Base-by-base conservation (phyloP, 768 basidiomycete species). In the Termitomyces titanicus region DNA sequence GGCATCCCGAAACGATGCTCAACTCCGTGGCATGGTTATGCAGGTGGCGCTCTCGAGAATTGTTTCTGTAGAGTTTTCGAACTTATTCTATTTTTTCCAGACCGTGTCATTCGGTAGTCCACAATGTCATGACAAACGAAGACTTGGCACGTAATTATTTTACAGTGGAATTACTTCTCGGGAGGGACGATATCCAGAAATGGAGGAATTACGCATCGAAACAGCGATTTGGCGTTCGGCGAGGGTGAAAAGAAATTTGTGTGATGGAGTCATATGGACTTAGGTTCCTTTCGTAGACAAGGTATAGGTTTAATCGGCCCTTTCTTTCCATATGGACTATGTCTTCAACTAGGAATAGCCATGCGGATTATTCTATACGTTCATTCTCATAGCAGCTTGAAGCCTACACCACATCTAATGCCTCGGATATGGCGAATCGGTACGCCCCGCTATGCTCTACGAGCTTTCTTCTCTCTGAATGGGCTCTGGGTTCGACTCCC, bases 11-110 rank as follows among this genome's bases (percentile, higher is more conserved):
- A 62, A 62, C 68, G 33, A 75, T 79, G 75, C 49, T 84, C 27
- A 81, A 81, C 56, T 77, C 79, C 5, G 82, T 85, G 9, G 83
- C 83, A 17, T 85, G 81, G 82, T 68, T 84, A 22, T 86, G 83
- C 63, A 66, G 81, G 78, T 77, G n/a, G n/a, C n/a, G n/a, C n/a
- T n/a, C n/a, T n/a, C n/a, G n/a, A n/a, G n/a, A n/a, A n/a, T n/a
- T n/a, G n/a, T n/a, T n/a, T n/a, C n/a, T n/a, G n/a, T n/a, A n/a
- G n/a, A n/a, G n/a, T n/a, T n/a, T n/a, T 37, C 11, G 22, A 25
- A 37, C 24, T 25, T 22, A 17, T 48, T n/a, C 3, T 8, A 24
- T 48, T 10, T 25, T 22, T 37, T 24, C 17, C 54, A 82, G 81
- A 49, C 78, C 77, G 0, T 84, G 83, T 52, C 82, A 84, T 56